A percentile compares a stretch with the other conserved stretches of the same genome.
phyloP scores from a whole-genome alignment of 2,329 filamentous ascomycete species.

The Dothistroma septosporum region DNA sequence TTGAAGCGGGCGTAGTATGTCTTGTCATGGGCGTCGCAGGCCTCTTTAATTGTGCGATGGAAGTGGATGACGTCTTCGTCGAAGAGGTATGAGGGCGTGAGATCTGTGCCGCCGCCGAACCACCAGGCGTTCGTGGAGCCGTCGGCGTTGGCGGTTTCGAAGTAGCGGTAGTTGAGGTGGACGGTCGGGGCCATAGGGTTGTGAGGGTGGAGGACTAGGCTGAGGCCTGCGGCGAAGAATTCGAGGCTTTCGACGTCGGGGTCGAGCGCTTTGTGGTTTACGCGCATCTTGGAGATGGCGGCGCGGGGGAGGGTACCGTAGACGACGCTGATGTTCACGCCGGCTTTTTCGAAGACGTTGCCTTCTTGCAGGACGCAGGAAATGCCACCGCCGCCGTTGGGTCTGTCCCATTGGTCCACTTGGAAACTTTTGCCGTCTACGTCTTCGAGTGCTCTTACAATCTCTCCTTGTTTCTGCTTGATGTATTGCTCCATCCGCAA shows the following conservation, averaged over 20 bases:
- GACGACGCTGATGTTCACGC: slow-evolving; percentile 90
- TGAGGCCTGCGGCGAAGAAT: slow-evolving; percentile 93
- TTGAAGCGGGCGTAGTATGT: slow-evolving; percentile 93
- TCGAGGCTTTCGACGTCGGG: slow-evolving; percentile 75
- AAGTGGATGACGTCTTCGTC: slow-evolving; percentile 97
- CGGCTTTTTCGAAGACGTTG: slow-evolving; percentile 96
- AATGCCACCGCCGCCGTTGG: slow-evolving; percentile 86
- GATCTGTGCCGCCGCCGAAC: slow-evolving; percentile 93
- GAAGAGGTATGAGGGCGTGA: slow-evolving; percentile 91
- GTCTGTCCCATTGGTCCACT: slow-evolving; percentile 79
- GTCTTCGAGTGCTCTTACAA: slow-evolving; percentile 75
- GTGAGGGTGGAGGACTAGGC: slow-evolving; percentile 84
- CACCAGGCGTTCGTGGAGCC: slow-evolving; percentile 86
- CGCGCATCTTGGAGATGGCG: slow-evolving; percentile 88
- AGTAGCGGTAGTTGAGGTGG: slow-evolving; percentile 97
- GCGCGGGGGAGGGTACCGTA: slow-evolving; percentile 84
- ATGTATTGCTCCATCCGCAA: slow-evolving; percentile 97
- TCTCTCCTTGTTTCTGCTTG: slow-evolving; percentile 84
- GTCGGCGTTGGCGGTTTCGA: slow-evolving; percentile 85
- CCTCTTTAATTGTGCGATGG: slow-evolving; percentile 86
- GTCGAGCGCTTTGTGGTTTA: slow-evolving; percentile 86
- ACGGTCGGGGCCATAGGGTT: slow-evolving; percentile 98
- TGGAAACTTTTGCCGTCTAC: slow-evolving; percentile 80
- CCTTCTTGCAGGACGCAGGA: slow-evolving; percentile 94
- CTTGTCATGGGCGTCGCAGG: slow-evolving; percentile 89